Evolutionary conservation across 106 monocot species (phyloP).

Genomic region (Cymbidium sinense): DNA sequence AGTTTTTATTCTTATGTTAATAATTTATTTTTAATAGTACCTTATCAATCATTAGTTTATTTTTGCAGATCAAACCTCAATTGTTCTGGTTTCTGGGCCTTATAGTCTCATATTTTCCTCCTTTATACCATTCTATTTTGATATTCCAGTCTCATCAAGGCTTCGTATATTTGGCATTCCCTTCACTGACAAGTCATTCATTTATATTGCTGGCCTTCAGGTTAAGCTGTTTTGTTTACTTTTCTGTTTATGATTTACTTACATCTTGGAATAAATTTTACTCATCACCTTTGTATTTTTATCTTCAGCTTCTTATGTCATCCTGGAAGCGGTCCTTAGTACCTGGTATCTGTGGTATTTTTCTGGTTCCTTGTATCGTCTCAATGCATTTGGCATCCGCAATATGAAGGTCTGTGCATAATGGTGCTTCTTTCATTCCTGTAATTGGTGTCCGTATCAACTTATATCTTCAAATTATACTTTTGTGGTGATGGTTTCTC

Average conservation of each 20-base stretch:
- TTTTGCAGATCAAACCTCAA: conserved; percentile 55
- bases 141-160: conserved; percentile 79
- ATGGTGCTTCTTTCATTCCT: not conserved
- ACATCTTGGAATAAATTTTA: not conserved
- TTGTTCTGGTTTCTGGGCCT: conserved; percentile 63
- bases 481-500: too few species aligned
- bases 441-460: not conserved
- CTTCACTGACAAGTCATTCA: conserved; percentile 75
- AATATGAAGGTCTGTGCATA: conserved; percentile 54
- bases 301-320: conserved; percentile 73
- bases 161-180: conserved; percentile 61
- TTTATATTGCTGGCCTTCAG: conserved; percentile 92
- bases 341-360: conserved; percentile 82
- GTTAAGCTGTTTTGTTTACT: conserved; percentile 14
- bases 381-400: conserved; percentile 67
- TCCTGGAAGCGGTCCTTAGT: conserved; percentile 76
- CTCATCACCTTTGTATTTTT: not conserved
- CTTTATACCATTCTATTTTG: conserved; percentile 87
- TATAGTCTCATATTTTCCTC: conserved; percentile 91
- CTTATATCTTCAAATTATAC: not conserved
- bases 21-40: not conserved
- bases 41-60: not conserved
- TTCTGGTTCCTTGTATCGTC: conserved; percentile 70
- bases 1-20: not conserved
- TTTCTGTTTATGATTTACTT: not conserved